phyloP scores from a whole-genome alignment of 2,329 filamentous ascomycete species.

The Colletotrichum gloeosporioides region DNA sequence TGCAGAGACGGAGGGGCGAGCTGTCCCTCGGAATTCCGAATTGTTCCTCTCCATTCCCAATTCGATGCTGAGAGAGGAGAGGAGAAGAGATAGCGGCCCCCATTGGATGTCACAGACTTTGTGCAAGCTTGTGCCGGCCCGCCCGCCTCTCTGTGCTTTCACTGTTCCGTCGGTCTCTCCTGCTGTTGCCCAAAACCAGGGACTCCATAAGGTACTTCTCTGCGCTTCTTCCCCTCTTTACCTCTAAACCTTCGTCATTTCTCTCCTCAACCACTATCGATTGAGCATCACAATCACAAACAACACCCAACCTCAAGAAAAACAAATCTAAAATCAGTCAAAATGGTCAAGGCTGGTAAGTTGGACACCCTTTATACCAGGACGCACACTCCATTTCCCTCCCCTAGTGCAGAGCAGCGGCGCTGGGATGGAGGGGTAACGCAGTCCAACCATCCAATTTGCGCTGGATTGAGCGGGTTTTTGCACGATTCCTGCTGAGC shows the following conservation, averaged over 20 bases:
- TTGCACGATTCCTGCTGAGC: slow-evolving; percentile 26
- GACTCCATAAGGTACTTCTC: slow-evolving; percentile 14
- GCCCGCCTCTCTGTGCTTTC: background rate
- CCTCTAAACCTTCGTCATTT: slow-evolving; percentile 1
- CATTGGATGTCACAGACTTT: slow-evolving; percentile 10
- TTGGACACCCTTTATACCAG: slow-evolving; percentile 34
- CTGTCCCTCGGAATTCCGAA: slow-evolving; percentile 19
- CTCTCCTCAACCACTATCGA: slow-evolving; percentile 1
- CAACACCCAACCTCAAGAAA: slow-evolving; percentile 17
- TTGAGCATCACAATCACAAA: background rate
- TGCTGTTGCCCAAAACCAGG: background rate
- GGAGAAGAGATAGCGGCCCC: background rate
- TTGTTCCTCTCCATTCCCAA: background rate
- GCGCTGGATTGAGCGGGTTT: slow-evolving; percentile 69
- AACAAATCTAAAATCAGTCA: slow-evolving; percentile 58
- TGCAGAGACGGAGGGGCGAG: slow-evolving; percentile 13
- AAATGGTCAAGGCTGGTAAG: slow-evolving; percentile 99
- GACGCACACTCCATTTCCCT: slow-evolving; percentile 26
- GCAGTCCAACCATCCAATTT: slow-evolving; percentile 28
- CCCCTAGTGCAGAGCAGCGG: slow-evolving; percentile 6
- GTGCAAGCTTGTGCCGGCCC: slow-evolving; percentile 11
- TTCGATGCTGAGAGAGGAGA: background rate
- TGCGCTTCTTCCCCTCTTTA: slow-evolving; percentile 20
- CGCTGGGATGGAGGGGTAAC: slow-evolving; percentile 27
- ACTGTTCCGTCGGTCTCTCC: background rate